Evolutionary conservation across 768 basidiomycete genomes (phyloP), one percentile per base, ranked within the genome.

Genomic region (Strobilomyces echinocephalus): DNA sequence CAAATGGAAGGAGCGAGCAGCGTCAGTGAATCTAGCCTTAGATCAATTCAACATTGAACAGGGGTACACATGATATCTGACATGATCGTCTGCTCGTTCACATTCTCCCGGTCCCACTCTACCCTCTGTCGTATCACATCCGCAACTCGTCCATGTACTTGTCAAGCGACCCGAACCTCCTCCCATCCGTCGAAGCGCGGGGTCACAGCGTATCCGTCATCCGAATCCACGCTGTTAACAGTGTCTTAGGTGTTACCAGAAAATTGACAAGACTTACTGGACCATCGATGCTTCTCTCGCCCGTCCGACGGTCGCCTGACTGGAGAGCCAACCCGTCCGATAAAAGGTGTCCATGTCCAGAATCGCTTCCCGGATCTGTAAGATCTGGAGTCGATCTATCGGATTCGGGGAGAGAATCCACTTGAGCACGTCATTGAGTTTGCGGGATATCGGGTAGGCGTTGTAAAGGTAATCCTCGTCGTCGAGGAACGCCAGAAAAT

Each of bases 311-410:
- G 24, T 15, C 3, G 31, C 16, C 2, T n/a, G 14, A 11, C 33
- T 14, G 11, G 54, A 26, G 7, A 24, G 18, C 15, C 8, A 24
- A 11, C 53, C 50, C 3, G 24, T 15, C 4, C 63, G 56, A 35
- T 59, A 62, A 10, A 63, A 62, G 1, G 52, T 59, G n/a, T 49
- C 42, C 35, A 63, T 56, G 16, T n/a, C 50, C 39, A 54, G n/a
- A 24, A 63, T 50, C 20, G 52, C 59, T 21, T 50, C 50, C 6
- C 60, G 53, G 30, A 63, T 64, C 31, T 64, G 56, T 12, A 42
- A 26, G 43, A 64, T 62, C 39, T 41, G 56, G 7, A 50, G 60
- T 2, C 63, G 60, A 5, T 21, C 39, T 15, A 64, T 26, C 3
- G 62, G 62, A 5, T 52, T 51, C 8, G 46, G 62, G 40, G 46